Conservation (phyloP, 768 basidiomycete species). For the Rhodotorula graminis region DNA sequence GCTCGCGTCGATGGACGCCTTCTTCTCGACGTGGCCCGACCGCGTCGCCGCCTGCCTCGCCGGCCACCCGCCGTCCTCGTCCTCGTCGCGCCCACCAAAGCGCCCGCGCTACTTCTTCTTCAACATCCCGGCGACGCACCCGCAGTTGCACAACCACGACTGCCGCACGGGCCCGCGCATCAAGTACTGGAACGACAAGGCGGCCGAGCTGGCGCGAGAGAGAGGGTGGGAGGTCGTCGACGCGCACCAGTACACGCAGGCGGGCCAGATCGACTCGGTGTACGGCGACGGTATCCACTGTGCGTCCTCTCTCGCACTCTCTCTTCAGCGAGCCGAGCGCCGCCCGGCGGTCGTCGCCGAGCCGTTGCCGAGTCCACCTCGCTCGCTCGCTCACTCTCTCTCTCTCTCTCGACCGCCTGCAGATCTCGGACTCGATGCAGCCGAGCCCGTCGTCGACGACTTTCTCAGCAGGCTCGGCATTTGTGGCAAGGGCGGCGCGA, state of each 20-base stretch:
- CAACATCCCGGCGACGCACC: slow-evolving; percentile 17
- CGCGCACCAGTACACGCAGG: background rate
- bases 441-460: slow-evolving; percentile 3
- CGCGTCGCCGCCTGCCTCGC: background rate
- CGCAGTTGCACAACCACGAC: slow-evolving; percentile 16
- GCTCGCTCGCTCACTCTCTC: background rate
- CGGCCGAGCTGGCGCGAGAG: background rate
- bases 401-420: no score
- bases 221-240: slow-evolving; percentile 20
- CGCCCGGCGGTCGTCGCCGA: no score
- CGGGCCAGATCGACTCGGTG: slow-evolving; percentile 14
- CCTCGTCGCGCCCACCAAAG: background rate
- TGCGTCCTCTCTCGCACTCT: background rate
- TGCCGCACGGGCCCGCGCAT: slow-evolving; percentile 20
- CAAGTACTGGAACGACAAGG: slow-evolving; percentile 2
- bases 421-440: slow-evolving; percentile 2
- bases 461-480: slow-evolving; percentile 1
- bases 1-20: background rate
- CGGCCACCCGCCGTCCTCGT: no score
- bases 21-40: background rate
- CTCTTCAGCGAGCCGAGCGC: no score
- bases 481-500: background rate
- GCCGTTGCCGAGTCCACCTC: background rate
- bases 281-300: slow-evolving; percentile 24
- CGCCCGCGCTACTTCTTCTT: slow-evolving; percentile 3